Percentiles rank a stretch among this genome's conserved stretches.
Evolutionary conservation across 2,329 filamentous ascomycete species (phyloP).

Genomic region (Talaromyces funiculosus): DNA sequence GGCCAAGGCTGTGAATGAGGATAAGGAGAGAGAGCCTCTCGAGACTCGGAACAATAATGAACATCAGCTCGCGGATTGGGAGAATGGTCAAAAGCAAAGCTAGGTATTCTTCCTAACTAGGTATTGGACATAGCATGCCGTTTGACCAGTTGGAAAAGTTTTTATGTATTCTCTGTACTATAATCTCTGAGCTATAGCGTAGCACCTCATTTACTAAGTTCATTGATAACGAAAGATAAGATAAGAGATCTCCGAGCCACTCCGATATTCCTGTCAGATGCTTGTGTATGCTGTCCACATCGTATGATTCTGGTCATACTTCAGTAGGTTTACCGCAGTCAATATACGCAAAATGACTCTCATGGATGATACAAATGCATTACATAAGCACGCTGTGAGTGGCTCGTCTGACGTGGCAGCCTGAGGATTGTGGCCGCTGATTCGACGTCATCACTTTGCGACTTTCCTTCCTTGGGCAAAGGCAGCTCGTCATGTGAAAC

Average conservation of each 20-base stretch:
- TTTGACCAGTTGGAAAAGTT: too few relatives aligned
- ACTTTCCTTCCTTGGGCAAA: not conserved
- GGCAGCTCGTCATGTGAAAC: slow-evolving; percentile 2
- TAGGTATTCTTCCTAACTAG: too few relatives aligned
- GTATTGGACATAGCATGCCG: too few relatives aligned
- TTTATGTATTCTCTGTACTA: too few relatives aligned
- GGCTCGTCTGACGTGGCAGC: slow-evolving; percentile 15
- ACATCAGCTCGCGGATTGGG: not conserved
- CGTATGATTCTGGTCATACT: not conserved
- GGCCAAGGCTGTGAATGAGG: not conserved
- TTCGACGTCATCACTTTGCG: not conserved
- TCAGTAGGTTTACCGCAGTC: too few relatives aligned
- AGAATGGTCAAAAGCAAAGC: too few relatives aligned
- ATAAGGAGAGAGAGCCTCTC: not conserved
- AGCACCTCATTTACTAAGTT: too few relatives aligned
- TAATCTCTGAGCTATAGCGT: too few relatives aligned
- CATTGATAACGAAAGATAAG: too few relatives aligned
- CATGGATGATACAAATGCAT: not conserved
- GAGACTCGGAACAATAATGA: not conserved
- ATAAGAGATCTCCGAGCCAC: too few relatives aligned
- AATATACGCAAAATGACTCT: not conserved
- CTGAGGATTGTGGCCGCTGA: not conserved
- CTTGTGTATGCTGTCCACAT: too few relatives aligned
- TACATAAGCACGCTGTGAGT: not conserved
- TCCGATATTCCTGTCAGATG: too few relatives aligned